Evolutionary conservation across 768 basidiomycete genomes (phyloP).

Genomic region (Termitomyces sp.): DNA sequence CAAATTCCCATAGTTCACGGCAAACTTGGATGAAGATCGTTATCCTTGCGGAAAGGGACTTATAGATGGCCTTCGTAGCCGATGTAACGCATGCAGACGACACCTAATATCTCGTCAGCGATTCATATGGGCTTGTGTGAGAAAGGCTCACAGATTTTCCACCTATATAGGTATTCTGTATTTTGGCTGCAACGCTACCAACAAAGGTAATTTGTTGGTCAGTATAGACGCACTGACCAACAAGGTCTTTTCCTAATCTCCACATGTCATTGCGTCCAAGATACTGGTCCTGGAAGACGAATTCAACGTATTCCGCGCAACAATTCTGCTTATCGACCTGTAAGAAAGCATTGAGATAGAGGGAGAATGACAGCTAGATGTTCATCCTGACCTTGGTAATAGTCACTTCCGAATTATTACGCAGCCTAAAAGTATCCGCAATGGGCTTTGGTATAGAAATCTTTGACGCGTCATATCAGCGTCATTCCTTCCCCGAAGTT

Average conservation of each 20-base stretch:
- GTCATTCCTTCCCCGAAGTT: background rate
- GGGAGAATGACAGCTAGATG: background rate
- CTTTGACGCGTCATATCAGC: conserved; percentile 27
- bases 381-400: conserved; percentile 55
- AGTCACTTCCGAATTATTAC: conserved; percentile 69
- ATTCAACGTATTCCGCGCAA: conserved; percentile 77
- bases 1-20: conserved; percentile 94
- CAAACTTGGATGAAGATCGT: conserved; percentile 97
- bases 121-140: background rate
- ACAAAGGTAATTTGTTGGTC: conserved; percentile 86
- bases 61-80: conserved; percentile 83
- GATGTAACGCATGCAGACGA: conserved; percentile 77
- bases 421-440: conserved; percentile 66
- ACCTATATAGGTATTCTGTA: conserved; percentile 71
- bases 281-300: conserved; percentile 94
- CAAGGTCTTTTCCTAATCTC: conserved; percentile 80
- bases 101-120: conserved; percentile 39
- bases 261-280: conserved; percentile 97
- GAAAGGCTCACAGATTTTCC: conserved; percentile 53
- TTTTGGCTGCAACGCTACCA: conserved; percentile 77
- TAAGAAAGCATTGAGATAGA: conserved; percentile 10
- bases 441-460: conserved; percentile 73
- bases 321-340: conserved; percentile 66
- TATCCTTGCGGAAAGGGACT: conserved; percentile 87
- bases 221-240: conserved; percentile 76